Base-by-base conservation (phyloP, 2,329 filamentous ascomycete species). In the Metarhizium sp. region DNA sequence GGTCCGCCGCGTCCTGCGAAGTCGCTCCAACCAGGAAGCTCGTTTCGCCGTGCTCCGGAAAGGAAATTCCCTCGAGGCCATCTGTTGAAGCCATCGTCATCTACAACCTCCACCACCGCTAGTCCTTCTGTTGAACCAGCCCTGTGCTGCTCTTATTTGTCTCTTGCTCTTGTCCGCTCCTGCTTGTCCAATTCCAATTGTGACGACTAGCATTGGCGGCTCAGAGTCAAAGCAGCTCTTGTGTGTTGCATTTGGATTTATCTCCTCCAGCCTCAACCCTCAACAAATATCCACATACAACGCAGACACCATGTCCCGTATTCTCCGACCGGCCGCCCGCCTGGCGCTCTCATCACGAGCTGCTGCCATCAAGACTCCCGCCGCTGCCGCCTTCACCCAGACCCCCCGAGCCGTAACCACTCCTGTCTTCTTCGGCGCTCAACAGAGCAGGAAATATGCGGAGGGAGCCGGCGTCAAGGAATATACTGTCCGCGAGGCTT, bases 401-500 rank as follows among this genome's bases (percentile, higher is more conserved):
- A 61, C 69, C 50, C 61, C 70, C 52, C 67, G 73, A 60, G 64
- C 71, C 59, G 64, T 54, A 43, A 47, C 71, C 51, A 64, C 66
- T 54, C 68, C 69, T 58, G 65, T 68, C 68, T 66, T 69, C 63
- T 71, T 71, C 58, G 69, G 69, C 58, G 68, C 71, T 52, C 62
- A 63, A 60, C 79, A 82, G 72, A 69, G 74, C 67, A 73, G 79
- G 66, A 75, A 78, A 54, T 84, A 81, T 66, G 79, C 81, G 64
- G 77, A 81, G 55, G 72, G 73, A 59, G 70, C 73, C 61, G 87
- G 86, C 61, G 76, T 79, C 67, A 96, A 96, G 81, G 90, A 96
- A 71, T 91, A 96, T 77, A 96, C 94, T 48, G 94, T 99, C 68
- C 85, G 94, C 78, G 94, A 99, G 71, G 94, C 94, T 58, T 80